These are phyloP conservation scores for Scenedesmus sp. DNA, from an alignment of 163 green algal genomes.

Conservation along the genomic window DNA sequence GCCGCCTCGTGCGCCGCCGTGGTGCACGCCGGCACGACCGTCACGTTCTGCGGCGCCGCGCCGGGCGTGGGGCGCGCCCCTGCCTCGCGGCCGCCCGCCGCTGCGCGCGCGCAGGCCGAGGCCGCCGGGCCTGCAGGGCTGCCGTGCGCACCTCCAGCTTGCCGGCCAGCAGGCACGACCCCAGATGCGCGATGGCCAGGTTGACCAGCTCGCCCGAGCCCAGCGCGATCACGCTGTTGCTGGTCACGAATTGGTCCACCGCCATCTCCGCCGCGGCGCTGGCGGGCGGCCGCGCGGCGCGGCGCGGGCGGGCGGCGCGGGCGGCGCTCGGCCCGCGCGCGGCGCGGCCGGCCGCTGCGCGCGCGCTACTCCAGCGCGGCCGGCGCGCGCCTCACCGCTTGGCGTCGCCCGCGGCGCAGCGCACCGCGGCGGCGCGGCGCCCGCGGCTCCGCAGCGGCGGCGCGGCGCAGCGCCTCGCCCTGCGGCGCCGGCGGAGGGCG, in stretches of 20 bases:
- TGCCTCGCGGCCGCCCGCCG: neutral
- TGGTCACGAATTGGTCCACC: slow-evolving; percentile 32
- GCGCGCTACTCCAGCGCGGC: neutral
- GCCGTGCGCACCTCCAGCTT: slow-evolving; percentile 7
- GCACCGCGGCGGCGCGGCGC: no score
- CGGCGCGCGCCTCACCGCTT: neutral
- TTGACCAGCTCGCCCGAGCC: slow-evolving; percentile 44
- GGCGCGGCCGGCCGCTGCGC: no score
- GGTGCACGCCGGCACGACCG: slow-evolving; percentile 18
- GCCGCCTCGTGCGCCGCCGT: slow-evolving; percentile 38
- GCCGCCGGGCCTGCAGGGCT: no score
- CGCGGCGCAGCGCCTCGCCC: no score
- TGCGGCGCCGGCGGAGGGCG: no score
- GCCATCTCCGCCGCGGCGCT: slow-evolving; percentile 28
- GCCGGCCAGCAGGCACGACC: slow-evolving; percentile 22
- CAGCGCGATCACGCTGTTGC: slow-evolving; percentile 21
- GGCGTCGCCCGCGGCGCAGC: neutral
- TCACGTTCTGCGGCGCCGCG: slow-evolving; percentile 7
- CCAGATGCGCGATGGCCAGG: slow-evolving; percentile 29
- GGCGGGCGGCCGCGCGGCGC: no score
- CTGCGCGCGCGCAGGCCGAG: neutral
- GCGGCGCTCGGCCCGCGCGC: no score
- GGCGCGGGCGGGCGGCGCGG: no score
- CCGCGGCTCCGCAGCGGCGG: no score
- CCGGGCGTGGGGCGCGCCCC: neutral